Evolutionary conservation across 1,284 basidiomycete species (phyloP), one percentile per base, ranked within the genome.

Genomic region (Paramarasmius palmivorus): DNA sequence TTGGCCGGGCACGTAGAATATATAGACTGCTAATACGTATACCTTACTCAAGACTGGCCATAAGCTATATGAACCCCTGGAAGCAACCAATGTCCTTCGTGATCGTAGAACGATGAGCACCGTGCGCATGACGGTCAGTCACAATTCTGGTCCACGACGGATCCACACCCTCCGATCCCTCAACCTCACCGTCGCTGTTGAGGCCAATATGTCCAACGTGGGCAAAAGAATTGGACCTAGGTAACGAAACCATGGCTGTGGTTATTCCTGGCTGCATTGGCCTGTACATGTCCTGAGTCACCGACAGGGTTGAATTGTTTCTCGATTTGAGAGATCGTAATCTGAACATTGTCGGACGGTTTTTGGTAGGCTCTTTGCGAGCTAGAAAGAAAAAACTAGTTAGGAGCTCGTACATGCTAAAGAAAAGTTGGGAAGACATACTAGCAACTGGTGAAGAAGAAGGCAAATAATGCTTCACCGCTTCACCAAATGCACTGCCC

Each of bases 191-290:
- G 48, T 86, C 79, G 26, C 77, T 73, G 61, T 86, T 83, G 62
- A 91, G 82, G 9, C 93, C 93, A 71, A 96, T 88, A 69, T 96
- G 94, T 5, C 88, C 85, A 44, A 95, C 81, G 65, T 95, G 94
- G 61, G 87, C 82, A 75, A 95, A 96, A n/a, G 88, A 84, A 49
- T 83, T 79, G 2, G 81, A 79, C 1, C 80, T 75, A 1, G 94
- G 93, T 1, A 80, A 75, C 7, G 90, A 90, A 59, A 95, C 92
- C 73, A 87, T 77, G 15, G 82, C 79, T 50, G 76, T 63, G 41
- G 74, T 71, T 56, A 81, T 44, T 74, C 47, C 58, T 38, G 44
- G 29, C 12, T 32, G 29, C 12, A 12, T 6, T 6, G 29, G 12
- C 29, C 7, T n/a, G 19, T 42, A 25, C 22, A 8, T 22, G 15